Base-by-base conservation (phyloP, 2,329 filamentous ascomycete genomes). In the Claviceps fusiformis region DNA sequence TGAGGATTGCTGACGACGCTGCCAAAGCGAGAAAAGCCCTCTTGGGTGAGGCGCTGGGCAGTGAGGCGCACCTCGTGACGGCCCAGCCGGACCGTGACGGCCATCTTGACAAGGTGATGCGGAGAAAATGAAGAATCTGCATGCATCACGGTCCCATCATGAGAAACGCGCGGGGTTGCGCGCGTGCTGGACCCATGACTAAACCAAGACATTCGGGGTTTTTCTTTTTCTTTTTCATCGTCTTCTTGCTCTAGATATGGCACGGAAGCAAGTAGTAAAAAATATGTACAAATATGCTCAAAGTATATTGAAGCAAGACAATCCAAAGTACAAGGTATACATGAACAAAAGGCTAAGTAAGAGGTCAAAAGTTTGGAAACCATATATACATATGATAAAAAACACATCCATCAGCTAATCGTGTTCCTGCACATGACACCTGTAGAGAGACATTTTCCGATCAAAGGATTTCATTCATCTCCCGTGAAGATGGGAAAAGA, bases 1-100 rank as follows among this genome's bases (percentile, higher is more conserved):
- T 77, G 75, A 37, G 89, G 88, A 66, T 92, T 89, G 66, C 83
- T 74, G 62, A 96, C 80, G 50, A 93, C 89, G 55, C 87, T 85
- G 67, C 93, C 93, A 69, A 95, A 98, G 47, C 81, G 77, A 15
- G 82, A 75, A 70, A 96, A 97, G 53, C 80, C 72, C 5, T 75
- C 72, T 49, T 80, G 78, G 9, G 82, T 86, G 53, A 96, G 79
- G n/a, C 82, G 80, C 61, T 78, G 73, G 9, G 86, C 78, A 29
- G 73, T 73, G 61, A 93, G 54, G 24, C 60, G 56, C 49, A 71
- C 52, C 9, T 57, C 57, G 15, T 61, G 43, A 44, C 59, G 49
- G 45, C 57, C 66, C 27, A 65, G 56, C 35, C 62, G 55, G 24
- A 67, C 51, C 27, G 56, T 64, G 17, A 67, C 41, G 15, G 62